Base-by-base conservation (phyloP, 257 asterid species). In the Lycium barbarum region DNA sequence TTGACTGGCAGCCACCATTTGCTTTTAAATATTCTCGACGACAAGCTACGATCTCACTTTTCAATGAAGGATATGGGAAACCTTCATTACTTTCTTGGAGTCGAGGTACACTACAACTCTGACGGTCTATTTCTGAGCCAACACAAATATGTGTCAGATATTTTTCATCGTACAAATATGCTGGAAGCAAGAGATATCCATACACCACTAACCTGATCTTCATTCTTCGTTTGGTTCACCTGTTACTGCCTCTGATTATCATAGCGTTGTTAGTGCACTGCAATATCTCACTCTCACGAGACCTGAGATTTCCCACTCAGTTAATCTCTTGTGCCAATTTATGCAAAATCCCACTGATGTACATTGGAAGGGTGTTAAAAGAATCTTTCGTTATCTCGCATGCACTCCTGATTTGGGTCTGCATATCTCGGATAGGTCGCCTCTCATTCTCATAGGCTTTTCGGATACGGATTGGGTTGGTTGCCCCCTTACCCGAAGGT, bases 381-480 rank as follows among this genome's bases (percentile, higher is more conserved):
- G 70, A n/a, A n/a, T 62, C 0, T 26, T 62, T 7, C n/a, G 36
- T 0, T 62, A 62, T 15, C 20, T 62, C 4, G 33, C 20, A 0
- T 5, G 70, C 0, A 5, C 70, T 0, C 70, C n/a, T 12, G 49
- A 10, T 4, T 14, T 18, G 43, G 57, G 82, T 1, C 11, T 78
- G 11, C n/a, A n/a, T 12, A 9, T 22, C 13, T 17, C 70, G 0
- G 14, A 51, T 33, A 1, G 33, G 2, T n/a, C n/a, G 15, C 9
- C 53, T 1, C 53, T 54, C 3, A 2, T 0, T 3, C 7, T 80
- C 3, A 2, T 17, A 2, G 84, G n/a, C 3, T 81, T 10, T 20
- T 81, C 54, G 0, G 58, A 81, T 81, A 53, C 73, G 3, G 58
- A 81, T 59, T 81, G 84, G 84, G n/a, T 38, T 5, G 5, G 73